These are phyloP conservation scores for Lyophyllum semitale DNA, from an alignment of 768 basidiomycete species.

Conservation along the genomic window DNA sequence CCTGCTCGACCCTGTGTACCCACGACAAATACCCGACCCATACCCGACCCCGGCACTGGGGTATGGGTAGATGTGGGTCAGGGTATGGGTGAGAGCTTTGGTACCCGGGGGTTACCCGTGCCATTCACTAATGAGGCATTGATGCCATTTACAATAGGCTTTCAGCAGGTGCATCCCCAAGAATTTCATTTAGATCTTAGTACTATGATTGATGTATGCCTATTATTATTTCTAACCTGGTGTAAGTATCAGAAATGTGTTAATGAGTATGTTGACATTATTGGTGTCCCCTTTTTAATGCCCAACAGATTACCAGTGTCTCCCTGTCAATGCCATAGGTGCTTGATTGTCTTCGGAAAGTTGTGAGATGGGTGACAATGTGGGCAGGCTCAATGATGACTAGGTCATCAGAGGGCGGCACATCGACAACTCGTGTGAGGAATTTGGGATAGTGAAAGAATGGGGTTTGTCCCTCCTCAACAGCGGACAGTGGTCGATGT, in stretches of 20 bases:
- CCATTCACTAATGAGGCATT: too few species aligned
- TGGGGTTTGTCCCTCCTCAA: conserved; percentile 16
- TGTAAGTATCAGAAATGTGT: neutral
- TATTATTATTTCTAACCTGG: neutral
- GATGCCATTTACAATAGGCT: too few species aligned
- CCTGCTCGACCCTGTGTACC: too few species aligned
- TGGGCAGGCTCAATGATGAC: conserved; percentile 24
- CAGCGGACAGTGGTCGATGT: conserved; percentile 14
- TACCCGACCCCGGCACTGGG: too few species aligned
- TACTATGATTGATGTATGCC: too few species aligned
- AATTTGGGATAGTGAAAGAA: conserved; percentile 18
- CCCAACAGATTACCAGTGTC: conserved; percentile 22
- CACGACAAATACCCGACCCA: too few species aligned
- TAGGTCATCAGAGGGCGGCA: conserved; percentile 7
- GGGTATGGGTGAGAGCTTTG: too few species aligned
- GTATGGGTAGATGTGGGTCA: too few species aligned
- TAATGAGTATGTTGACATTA: neutral
- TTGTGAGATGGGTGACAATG: conserved; percentile 25
- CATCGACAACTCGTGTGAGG: conserved; percentile 16
- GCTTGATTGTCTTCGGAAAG: conserved; percentile 14
- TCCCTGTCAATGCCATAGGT: conserved; percentile 21
- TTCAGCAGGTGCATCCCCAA: too few species aligned
- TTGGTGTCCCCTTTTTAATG: conserved; percentile 18
- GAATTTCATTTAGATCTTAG: too few species aligned
- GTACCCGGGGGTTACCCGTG: too few species aligned